Evolutionary conservation across 176 grass and related monocot genomes (phyloP).

Genomic region (Juncus inflexus): DNA sequence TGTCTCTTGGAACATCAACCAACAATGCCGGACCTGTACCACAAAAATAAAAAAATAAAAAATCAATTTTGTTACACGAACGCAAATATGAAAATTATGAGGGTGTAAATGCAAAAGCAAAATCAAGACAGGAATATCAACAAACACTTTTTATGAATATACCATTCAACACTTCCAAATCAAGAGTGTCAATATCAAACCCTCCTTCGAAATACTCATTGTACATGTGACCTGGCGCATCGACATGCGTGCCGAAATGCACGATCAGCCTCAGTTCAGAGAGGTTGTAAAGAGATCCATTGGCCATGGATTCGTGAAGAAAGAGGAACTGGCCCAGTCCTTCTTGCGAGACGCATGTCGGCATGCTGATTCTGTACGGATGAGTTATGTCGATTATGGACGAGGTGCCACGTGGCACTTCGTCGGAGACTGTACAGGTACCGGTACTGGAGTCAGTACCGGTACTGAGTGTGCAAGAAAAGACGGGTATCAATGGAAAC

Average conservation of each 20-base stretch:
- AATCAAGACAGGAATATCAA: neutral
- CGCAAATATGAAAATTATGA: neutral
- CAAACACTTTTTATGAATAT: neutral
- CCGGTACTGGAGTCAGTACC: slow-evolving; percentile 7
- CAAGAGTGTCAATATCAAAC: slow-evolving; percentile 69
- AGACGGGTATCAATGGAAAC: neutral
- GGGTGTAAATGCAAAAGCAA: neutral
- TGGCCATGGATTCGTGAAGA: slow-evolving; percentile 58
- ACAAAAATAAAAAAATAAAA: neutral
- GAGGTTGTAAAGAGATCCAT: slow-evolving; percentile 56
- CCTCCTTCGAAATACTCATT: slow-evolving; percentile 51
- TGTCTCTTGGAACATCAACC: slow-evolving; percentile 81
- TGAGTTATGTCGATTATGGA: slow-evolving; percentile 82
- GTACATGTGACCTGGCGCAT: slow-evolving; percentile 38
- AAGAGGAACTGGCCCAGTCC: slow-evolving; percentile 41
- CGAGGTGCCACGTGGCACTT: slow-evolving; percentile 22
- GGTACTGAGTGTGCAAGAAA: slow-evolving; percentile 9
- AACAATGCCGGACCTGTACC: slow-evolving; percentile 75
- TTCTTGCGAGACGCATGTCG: slow-evolving; percentile 30
- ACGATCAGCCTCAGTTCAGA: slow-evolving; percentile 57
- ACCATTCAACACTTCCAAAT: slow-evolving; percentile 76
- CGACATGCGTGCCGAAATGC: slow-evolving; percentile 66
- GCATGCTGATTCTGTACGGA: slow-evolving; percentile 51
- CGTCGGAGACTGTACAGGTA: slow-evolving; percentile 5
- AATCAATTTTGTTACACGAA: slow-evolving; percentile 2